Evolutionary conservation across 257 asterid genomes (phyloP), one percentile per base, ranked within the genome.

Genomic region (Jasminum sambac): DNA sequence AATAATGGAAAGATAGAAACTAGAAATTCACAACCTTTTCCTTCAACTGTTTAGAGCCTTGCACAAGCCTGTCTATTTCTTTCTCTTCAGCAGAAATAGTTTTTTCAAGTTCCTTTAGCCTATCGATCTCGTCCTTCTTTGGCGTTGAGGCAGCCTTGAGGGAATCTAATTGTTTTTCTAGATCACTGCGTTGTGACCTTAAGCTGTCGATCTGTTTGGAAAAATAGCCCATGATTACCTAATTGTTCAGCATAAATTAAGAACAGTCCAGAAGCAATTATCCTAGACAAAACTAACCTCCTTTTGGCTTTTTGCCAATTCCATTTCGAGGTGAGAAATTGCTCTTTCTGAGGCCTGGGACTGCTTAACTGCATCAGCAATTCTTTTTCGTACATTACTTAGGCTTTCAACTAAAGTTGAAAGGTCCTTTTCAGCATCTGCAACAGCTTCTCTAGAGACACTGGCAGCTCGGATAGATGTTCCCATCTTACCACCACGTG

Each of bases 401-500:
- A 95, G 76, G 40, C 76, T 76, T 77, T 88, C 95, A 60, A 84
- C 90, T 46, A 89, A 74, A 52, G 40, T 78, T 21, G 99, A 78
- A 44, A 95, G 86, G 77, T 91, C 90, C 66, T 85, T 82, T 83
- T 95, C 96, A 58, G 96, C 98, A 72, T 79, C 78, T 39, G 88
- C 82, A 74, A 95, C 79, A 67, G 86, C 90, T 72, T 91, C 99
- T 62, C 83, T 74, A 6, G 98, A 89, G 78, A 95, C 88, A 73
- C 90, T 91, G 63, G 81, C 80, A 72, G 93, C 90, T 69, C 88
- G 88, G 62, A 95, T 82, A 26, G 97, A 88, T 10, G 98, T 81
- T 30, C 98, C 96, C 96, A 95, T 95, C 83, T 88, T 95, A 64
- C 99, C 98, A 24, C 99, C 99, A 77, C 98, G 91, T 9, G 96